Conservation (phyloP, 2,329 filamentous ascomycete genomes). For the Stylonectria norvegica region DNA sequence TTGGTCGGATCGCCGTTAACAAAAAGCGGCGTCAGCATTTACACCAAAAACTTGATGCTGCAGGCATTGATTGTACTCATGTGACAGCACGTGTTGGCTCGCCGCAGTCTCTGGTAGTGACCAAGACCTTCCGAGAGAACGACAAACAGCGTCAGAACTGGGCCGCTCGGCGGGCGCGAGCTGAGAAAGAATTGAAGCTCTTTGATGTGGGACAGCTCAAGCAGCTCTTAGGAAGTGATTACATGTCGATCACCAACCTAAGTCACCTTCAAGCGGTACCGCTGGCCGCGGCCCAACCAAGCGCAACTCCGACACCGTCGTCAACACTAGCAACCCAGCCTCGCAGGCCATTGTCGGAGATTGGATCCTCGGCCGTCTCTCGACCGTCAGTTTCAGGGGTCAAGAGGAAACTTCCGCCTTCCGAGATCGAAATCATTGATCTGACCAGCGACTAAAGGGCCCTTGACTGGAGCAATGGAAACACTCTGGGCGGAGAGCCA, state of each 20-base stretch:
- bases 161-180: background rate
- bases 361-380: background rate
- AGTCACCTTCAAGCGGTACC: background rate
- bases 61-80: conserved; percentile 19
- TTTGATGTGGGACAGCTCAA: conserved; percentile 4
- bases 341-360: background rate
- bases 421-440: conserved; percentile 6
- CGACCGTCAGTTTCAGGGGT: background rate
- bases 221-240: conserved; percentile 5
- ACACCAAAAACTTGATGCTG: conserved; percentile 11
- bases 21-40: conserved; percentile 22
- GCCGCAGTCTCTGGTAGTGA: conserved; percentile 22
- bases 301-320: background rate
- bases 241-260: conserved; percentile 4
- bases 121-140: conserved; percentile 14
- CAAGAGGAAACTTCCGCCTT: conserved; percentile 6
- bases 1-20: conserved; percentile 12
- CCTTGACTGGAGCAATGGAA: too few relatives aligned
- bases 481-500: too few relatives aligned
- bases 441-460: conserved; percentile 8
- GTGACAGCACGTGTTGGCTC: conserved; percentile 9
- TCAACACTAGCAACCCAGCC: background rate
- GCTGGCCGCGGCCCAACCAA: background rate
- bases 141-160: background rate
- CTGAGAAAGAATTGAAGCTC: background rate